A percentile compares a stretch with the other conserved stretches of the same genome.
Conservation (phyloP, 2,329 filamentous ascomycete genomes). For the Simplicillium aogashimaense region DNA sequence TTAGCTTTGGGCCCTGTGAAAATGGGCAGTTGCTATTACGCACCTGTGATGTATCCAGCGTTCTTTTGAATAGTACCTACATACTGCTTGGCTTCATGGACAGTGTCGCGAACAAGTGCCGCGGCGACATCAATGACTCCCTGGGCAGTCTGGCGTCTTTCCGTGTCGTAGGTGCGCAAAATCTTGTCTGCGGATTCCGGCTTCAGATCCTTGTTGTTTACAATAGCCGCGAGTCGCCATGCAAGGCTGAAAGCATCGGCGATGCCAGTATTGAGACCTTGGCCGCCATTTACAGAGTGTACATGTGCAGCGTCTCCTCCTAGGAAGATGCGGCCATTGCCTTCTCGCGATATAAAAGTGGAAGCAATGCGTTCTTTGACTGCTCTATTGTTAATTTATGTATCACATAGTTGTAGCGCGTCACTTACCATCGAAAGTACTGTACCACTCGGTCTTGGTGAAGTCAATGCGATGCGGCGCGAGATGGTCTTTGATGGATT, state of each 20-base stretch:
- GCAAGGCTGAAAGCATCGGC: constrained; percentile 44
- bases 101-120: constrained; percentile 32
- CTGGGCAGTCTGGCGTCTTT: constrained; percentile 31
- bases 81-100: constrained; percentile 31
- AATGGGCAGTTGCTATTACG: too few species aligned
- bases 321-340: constrained; percentile 35
- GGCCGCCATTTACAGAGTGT: constrained; percentile 44
- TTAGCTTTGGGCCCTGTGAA: too few species aligned
- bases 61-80: constrained; percentile 36
- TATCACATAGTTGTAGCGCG: too few species aligned
- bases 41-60: constrained; percentile 36
- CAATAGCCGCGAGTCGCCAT: constrained; percentile 35
- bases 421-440: constrained; percentile 32
- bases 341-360: constrained; percentile 26
- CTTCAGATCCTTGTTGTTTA: constrained; percentile 14
- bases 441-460: constrained; percentile 36
- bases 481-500: constrained; percentile 32
- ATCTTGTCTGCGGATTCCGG: constrained; percentile 14
- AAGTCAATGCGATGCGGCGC: constrained; percentile 32
- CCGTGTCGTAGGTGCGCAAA: constrained; percentile 31
- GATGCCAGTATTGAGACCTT: constrained; percentile 49
- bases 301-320: constrained; percentile 49
- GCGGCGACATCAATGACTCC: constrained; percentile 37
- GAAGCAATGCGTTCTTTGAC: constrained; percentile 30
- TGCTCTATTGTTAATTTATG: constrained; percentile 7